Evolutionary conservation across 2,329 filamentous ascomycete species (phyloP), one percentile per base, ranked within the genome.

Genomic region (Paecilomyces formosus): DNA sequence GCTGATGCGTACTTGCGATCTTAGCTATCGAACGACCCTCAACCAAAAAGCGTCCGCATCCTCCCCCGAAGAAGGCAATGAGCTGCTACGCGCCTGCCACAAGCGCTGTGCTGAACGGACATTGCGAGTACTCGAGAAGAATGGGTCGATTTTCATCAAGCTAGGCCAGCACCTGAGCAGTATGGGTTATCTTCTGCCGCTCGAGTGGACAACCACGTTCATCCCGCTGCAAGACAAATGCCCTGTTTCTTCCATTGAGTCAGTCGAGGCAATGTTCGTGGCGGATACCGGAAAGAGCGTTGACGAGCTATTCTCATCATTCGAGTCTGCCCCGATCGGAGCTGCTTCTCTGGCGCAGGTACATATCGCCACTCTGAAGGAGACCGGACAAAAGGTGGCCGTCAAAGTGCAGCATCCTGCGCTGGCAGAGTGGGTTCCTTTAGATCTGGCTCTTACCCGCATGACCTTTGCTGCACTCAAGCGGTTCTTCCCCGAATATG

Each of bases 81-180:
- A 75, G n/a, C 74, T 88, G 39, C 79, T 99, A 56, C 88, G 85
- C 65, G 86, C 87, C 62, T 97, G 94, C 70, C 94, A 99, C 75
- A 88, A 95, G 72, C 85, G 94, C 74, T 99, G 94, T 76, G 94
- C 94, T 30, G 84, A 91, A 67, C 85, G 94, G 61, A 97, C 94
- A 0, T 79, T 97, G 50, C 83, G 82, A 58, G 92, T 95, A 1
- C 78, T 97, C 63, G 94, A 99, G 80, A 91, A 90, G 80, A 97
- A 97, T 74, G 94, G 95, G 26, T 96, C 93, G 28, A 96, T 99
- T 63, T 99, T 97, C 68, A 97, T 99, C 73, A 99, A 99, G 76
- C 79, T 99, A 45, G 94, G 94, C 7, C 94, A 99, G 69, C 94
- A 99, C 76, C 75, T 99, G 75, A 96, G 91, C 73, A 93, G 91